A percentile compares a stretch with the other conserved stretches of the same genome.
Evolutionary conservation across 495 filamentous ascomycete species (phyloP).

Genomic region (Apodospora peruviana): DNA sequence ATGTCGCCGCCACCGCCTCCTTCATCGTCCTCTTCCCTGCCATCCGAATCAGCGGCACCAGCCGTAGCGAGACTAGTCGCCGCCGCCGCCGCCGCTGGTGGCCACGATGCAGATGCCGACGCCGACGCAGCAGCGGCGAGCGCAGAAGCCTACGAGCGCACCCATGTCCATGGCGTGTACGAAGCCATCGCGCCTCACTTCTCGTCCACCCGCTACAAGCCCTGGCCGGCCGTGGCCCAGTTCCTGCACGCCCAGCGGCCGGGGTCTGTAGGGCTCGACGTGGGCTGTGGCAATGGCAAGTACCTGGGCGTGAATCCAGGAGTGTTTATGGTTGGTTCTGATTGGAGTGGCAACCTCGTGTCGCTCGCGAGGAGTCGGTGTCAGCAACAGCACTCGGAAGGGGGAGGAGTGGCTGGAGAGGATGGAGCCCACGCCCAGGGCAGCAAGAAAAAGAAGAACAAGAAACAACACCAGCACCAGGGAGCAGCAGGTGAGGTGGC

Average conservation of each 20-base stretch:
- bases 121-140: constrained; percentile 12
- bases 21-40: constrained; percentile 19
- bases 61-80: constrained; percentile 25
- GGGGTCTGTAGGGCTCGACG: constrained; percentile 82
- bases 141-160: constrained; percentile 62
- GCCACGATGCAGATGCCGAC: constrained; percentile 9
- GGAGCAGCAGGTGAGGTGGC: not conserved
- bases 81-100: constrained; percentile 9
- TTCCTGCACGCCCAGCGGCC: constrained; percentile 64
- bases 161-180: constrained; percentile 90
- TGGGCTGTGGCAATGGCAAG: constrained; percentile 96
- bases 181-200: constrained; percentile 93
- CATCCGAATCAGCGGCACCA: constrained; percentile 23
- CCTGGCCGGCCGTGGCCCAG: constrained; percentile 85
- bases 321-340: constrained; percentile 80
- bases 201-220: constrained; percentile 92
- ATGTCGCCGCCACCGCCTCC: not conserved
- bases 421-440: not conserved
- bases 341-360: constrained; percentile 75
- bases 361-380: constrained; percentile 61
- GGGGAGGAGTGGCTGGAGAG: constrained; percentile 1
- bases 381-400: constrained; percentile 3
- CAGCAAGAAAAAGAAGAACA: constrained; percentile 3
- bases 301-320: constrained; percentile 75
- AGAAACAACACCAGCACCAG: not conserved